Percentiles rank a stretch among this genome's conserved stretches.
Evolutionary conservation across 352 stramenopile genomes (phyloP).

Genomic region (Globisporangium alternatum): DNA sequence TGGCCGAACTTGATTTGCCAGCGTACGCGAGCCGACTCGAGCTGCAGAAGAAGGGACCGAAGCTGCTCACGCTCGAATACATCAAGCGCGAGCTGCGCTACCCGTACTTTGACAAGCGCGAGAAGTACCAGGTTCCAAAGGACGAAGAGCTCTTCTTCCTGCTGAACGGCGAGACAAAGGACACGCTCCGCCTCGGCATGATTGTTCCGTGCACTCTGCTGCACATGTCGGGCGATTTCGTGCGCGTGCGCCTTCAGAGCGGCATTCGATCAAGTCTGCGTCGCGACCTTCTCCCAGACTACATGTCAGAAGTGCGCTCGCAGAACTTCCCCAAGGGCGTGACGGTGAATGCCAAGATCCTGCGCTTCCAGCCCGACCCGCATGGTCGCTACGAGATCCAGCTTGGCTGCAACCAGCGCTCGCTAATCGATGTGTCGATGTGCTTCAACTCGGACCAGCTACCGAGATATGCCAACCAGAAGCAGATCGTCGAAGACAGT

Average conservation of each 20-base stretch:
- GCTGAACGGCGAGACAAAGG: constrained; percentile 77
- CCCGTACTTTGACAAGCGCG: constrained; percentile 87
- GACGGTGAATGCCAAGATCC: constrained; percentile 85
- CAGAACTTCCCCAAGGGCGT: constrained; percentile 77
- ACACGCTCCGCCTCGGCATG: constrained; percentile 82
- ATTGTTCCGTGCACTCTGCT: constrained; percentile 83
- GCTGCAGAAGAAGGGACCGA: constrained; percentile 87
- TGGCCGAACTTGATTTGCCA: constrained; percentile 85
- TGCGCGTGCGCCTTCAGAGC: constrained; percentile 81
- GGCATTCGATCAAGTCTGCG: constrained; percentile 78
- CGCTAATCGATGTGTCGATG: constrained; percentile 73
- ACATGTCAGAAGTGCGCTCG: constrained; percentile 59
- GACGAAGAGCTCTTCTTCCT: constrained; percentile 87
- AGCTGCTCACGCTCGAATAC: constrained; percentile 83
- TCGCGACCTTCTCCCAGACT: constrained; percentile 77
- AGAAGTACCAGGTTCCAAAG: constrained; percentile 80
- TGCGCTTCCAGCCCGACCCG: constrained; percentile 66
- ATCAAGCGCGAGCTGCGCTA: constrained; percentile 89
- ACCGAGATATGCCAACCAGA: constrained; percentile 47
- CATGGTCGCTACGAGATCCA: constrained; percentile 74
- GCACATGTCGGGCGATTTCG: constrained; percentile 82
- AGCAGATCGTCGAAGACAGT: constrained; percentile 63
- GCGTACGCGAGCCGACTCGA: constrained; percentile 85
- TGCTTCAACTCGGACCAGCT: constrained; percentile 64
- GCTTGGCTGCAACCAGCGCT: constrained; percentile 72